A percentile compares a stretch with the other conserved stretches of the same genome.
Conservation (phyloP, 1,284 basidiomycete genomes). For the Schizophyllum commune region DNA sequence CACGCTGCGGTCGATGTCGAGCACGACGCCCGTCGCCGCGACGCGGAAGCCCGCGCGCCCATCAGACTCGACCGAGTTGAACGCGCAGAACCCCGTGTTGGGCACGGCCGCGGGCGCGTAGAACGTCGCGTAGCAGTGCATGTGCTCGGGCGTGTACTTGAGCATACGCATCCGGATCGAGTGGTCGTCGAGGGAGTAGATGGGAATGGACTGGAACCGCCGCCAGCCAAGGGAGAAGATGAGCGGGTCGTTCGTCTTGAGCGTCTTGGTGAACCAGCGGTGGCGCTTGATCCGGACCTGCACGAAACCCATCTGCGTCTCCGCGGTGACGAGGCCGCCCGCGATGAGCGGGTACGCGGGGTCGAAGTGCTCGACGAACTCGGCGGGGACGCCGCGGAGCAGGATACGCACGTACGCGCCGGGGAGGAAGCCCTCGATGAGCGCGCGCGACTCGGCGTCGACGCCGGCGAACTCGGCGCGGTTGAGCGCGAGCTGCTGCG, state of each 20-base stretch:
- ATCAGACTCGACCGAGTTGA: constrained; percentile 72
- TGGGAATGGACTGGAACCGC: constrained; percentile 90
- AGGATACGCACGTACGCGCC: constrained; percentile 96
- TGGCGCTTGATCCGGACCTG: constrained; percentile 97
- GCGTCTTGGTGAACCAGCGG: constrained; percentile 86
- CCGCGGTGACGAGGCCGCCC: constrained; percentile 87
- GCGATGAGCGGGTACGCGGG: constrained; percentile 87
- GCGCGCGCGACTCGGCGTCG: constrained; percentile 70
- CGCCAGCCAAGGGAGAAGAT: constrained; percentile 96
- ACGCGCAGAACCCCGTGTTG: constrained; percentile 92
- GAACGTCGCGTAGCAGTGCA: constrained; percentile 98
- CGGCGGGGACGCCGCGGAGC: constrained; percentile 77
- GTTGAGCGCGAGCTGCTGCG: constrained; percentile 80
- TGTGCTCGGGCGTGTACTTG: constrained; percentile 99
- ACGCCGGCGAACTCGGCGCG: constrained; percentile 81
- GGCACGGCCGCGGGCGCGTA: constrained; percentile 87
- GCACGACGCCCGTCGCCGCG: constrained; percentile 89
- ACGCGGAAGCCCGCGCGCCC: constrained; percentile 70
- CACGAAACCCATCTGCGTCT: constrained; percentile 89
- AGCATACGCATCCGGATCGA: constrained; percentile 98
- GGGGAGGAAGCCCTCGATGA: constrained; percentile 87
- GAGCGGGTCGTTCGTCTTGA: constrained; percentile 97
- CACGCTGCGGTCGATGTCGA: constrained; percentile 86
- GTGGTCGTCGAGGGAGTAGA: constrained; percentile 96
- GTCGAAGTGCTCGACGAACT: constrained; percentile 92